Conservation (phyloP, 495 filamentous ascomycete genomes). For the Amniculicola lignicola region DNA sequence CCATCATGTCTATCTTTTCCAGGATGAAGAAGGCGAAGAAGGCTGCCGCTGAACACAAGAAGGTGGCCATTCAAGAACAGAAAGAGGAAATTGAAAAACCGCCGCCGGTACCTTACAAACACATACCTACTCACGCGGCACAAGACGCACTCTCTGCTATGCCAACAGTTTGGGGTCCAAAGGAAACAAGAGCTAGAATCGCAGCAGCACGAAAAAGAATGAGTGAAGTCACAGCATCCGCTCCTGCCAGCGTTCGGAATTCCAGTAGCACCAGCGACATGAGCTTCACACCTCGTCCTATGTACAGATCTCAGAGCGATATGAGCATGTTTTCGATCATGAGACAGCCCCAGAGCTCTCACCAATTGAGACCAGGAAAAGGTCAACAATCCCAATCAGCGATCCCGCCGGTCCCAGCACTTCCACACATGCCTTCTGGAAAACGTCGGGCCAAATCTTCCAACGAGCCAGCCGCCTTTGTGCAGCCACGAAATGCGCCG, state of each 20-base stretch:
- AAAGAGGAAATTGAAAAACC: constrained; percentile 11
- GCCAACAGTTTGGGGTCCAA: constrained; percentile 47
- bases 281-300: not conserved
- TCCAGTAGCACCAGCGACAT: constrained; percentile 1
- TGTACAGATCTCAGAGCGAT: constrained; percentile 6
- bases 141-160: constrained; percentile 53
- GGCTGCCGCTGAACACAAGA: constrained; percentile 34
- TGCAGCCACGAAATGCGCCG: not conserved
- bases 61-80: constrained; percentile 15
- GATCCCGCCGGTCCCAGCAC: not conserved
- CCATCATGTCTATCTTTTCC: constrained; percentile 38
- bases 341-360: constrained; percentile 3
- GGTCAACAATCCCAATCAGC: not conserved
- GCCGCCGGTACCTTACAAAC: constrained; percentile 33
- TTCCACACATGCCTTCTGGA: not conserved
- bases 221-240: constrained; percentile 19
- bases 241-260: not conserved
- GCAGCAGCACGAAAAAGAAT: constrained; percentile 23
- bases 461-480: too few species aligned
- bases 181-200: constrained; percentile 21
- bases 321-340: constrained; percentile 14
- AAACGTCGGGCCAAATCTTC: too few species aligned
- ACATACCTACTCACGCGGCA: constrained; percentile 38
- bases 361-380: not conserved
- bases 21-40: constrained; percentile 38